Evolutionary conservation across 148 eudicot genomes (phyloP).

Genomic region (Chenopodium quinoa): DNA sequence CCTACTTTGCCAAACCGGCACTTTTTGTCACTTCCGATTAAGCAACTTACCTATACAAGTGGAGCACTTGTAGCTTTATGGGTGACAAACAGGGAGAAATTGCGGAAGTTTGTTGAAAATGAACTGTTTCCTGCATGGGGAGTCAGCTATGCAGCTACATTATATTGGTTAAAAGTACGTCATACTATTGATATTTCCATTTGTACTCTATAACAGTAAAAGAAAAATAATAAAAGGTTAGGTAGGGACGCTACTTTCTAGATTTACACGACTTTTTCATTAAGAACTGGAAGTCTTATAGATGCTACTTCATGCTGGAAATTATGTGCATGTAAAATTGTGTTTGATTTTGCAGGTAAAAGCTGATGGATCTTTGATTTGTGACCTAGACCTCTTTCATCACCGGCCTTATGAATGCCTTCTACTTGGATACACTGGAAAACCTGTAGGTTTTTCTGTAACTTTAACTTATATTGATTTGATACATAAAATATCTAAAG

Average conservation of each 20-base stretch:
- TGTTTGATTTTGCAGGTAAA: slow-evolving; percentile 58
- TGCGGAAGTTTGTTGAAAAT: slow-evolving; percentile 74
- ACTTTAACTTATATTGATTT: slow-evolving; percentile 2
- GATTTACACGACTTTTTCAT: no score
- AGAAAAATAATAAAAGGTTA: neutral
- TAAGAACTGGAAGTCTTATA: neutral
- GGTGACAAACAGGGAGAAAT: slow-evolving; percentile 93
- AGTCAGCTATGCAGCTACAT: slow-evolving; percentile 65
- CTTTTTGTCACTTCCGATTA: slow-evolving; percentile 76
- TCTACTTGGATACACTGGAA: slow-evolving; percentile 61
- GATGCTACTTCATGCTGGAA: no score
- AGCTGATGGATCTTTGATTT: slow-evolving; percentile 67
- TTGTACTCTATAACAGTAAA: neutral
- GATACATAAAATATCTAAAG: neutral
- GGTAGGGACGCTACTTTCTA: no score
- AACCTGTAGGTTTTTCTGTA: slow-evolving; percentile 35
- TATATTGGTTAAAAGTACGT: slow-evolving; percentile 83
- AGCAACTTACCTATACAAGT: slow-evolving; percentile 55
- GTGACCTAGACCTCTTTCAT: slow-evolving; percentile 91
- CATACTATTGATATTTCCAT: neutral
- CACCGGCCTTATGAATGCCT: slow-evolving; percentile 98
- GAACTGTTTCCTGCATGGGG: slow-evolving; percentile 94
- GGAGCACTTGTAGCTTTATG: slow-evolving; percentile 93
- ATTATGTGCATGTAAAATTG: neutral
- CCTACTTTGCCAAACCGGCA: slow-evolving; percentile 85